These are phyloP conservation scores for Camptophora hylomeconis DNA, from an alignment of 2,329 filamentous ascomycete species.

Conservation along the genomic window DNA sequence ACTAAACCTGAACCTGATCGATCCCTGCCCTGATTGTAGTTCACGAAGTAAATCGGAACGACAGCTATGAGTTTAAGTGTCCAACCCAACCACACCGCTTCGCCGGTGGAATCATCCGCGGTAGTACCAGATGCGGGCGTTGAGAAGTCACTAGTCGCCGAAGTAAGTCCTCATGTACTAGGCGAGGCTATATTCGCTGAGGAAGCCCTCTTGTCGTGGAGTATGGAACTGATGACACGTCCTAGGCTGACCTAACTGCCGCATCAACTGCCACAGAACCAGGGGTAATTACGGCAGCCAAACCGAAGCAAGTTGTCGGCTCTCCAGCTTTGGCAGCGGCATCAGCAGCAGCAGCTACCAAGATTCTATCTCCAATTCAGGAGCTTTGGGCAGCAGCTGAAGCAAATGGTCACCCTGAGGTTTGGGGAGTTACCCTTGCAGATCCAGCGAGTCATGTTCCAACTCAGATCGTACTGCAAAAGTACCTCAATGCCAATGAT, in stretches of 20 bases:
- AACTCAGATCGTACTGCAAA: slow-evolving; percentile 75
- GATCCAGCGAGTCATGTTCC: slow-evolving; percentile 44
- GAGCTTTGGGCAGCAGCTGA: slow-evolving; percentile 14
- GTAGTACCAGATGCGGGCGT: slow-evolving; percentile 1
- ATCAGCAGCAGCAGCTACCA: slow-evolving; percentile 7
- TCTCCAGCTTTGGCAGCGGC: slow-evolving; percentile 6
- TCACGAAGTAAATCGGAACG: too few relatives aligned
- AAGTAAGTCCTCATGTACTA: slow-evolving; percentile 8
- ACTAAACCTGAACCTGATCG: too few relatives aligned
- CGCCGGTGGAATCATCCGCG: slow-evolving; percentile 1
- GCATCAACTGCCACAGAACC: neutral
- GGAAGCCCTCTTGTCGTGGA: too few relatives aligned
- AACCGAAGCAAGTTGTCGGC: too few relatives aligned
- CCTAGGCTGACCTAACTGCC: too few relatives aligned
- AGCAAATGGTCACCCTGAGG: slow-evolving; percentile 50
- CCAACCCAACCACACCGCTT: slow-evolving; percentile 3
- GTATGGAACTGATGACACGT: too few relatives aligned
- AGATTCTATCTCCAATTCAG: slow-evolving; percentile 11
- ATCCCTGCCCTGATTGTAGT: too few relatives aligned
- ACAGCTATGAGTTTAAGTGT: too few relatives aligned
- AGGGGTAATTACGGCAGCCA: too few relatives aligned
- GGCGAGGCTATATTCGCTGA: too few relatives aligned
- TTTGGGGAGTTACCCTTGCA: slow-evolving; percentile 68
- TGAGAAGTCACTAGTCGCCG: slow-evolving; percentile 6
- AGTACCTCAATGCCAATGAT: slow-evolving; percentile 84